Evolutionary conservation across 1,139 yeast genomes (phyloP).

Genomic region (Hyphopichia wangnamkhiaoensis): DNA sequence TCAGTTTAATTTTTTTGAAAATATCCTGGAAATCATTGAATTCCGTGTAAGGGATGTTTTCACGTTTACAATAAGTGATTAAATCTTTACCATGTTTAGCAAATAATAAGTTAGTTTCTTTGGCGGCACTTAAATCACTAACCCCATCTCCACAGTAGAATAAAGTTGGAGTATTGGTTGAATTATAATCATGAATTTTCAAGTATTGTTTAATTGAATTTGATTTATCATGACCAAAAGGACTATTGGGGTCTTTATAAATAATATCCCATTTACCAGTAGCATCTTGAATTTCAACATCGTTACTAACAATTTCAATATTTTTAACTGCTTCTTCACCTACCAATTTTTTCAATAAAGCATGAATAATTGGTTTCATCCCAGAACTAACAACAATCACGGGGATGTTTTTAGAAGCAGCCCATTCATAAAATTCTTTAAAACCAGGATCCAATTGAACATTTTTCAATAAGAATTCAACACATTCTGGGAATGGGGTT

Average conservation of each 20-base stretch:
- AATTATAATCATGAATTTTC: slow-evolving; percentile 38
- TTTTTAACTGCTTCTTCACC: slow-evolving; percentile 73
- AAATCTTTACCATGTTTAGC: slow-evolving; percentile 93
- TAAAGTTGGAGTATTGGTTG: slow-evolving; percentile 47
- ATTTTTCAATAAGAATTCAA: slow-evolving; percentile 59
- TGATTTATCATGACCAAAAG: slow-evolving; percentile 94
- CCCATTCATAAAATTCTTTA: slow-evolving; percentile 78
- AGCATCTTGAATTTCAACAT: slow-evolving; percentile 57
- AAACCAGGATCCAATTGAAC: slow-evolving; percentile 90
- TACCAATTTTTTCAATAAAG: slow-evolving; percentile 69
- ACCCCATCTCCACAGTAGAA: slow-evolving; percentile 98
- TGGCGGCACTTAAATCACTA: slow-evolving; percentile 91
- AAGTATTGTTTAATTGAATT: slow-evolving; percentile 72
- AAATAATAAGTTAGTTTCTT: slow-evolving; percentile 88
- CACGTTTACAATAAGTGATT: slow-evolving; percentile 77
- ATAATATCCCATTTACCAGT: slow-evolving; percentile 72
- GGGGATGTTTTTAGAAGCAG: slow-evolving; percentile 68
- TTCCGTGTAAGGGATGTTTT: slow-evolving; percentile 80
- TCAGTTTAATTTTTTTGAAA: slow-evolving; percentile 46
- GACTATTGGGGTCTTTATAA: slow-evolving; percentile 76
- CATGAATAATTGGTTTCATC: slow-evolving; percentile 87
- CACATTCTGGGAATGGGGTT: slow-evolving; percentile 80
- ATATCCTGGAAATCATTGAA: slow-evolving; percentile 79
- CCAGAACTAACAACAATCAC: slow-evolving; percentile 84
- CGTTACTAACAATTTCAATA: slow-evolving; percentile 83